Evolutionary conservation across 768 basidiomycete species (phyloP), one percentile per base, ranked within the genome.

Genomic region (Psilocybe sp.): DNA sequence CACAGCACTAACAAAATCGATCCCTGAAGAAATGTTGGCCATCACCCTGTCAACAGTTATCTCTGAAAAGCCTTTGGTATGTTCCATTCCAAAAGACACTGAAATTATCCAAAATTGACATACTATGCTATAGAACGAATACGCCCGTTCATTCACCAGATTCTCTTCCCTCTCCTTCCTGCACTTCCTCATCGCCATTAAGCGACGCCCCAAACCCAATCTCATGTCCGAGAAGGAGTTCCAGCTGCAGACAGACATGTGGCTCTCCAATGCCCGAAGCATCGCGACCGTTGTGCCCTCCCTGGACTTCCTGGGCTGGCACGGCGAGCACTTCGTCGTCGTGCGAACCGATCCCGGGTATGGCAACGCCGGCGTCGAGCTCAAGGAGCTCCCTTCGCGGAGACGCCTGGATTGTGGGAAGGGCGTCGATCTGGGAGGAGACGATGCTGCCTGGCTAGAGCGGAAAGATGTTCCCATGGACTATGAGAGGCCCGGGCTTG

Each of bases 391-490:
- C 12, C 58, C 58, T 1, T 56, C 58, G 12, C 46, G 58, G 20
- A 40, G 58, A 7, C 46, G 58, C 20, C 51, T 59, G 37, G 58
- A 59, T 45, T 56, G 55, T 40, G 58, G 58, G 38, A 59, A 59
- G 40, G 58, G 58, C 14, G 58, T 56, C 8, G 58, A 59, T 46
- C 47, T 59, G 16, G 58, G 58, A 8, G 53, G 55, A 12, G 52
- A 59, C 18, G 58, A 59, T 44, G 58, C 58, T n/a, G 58, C 58
- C 20, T 59, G 58, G 58, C 51, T 59, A 19, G 58, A 59, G 54
- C 52, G 58, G 59, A 86, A 83, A 67, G 84, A 87, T 55, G 80
- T 87, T n/a, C 84, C 84, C 48, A 84, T 85, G 69, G 84, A 85
- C 64, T 86, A 84, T 66, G 84, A 85, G 69, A 75, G 78, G 69